Evolutionary conservation across 495 filamentous ascomycete species (phyloP).

Genomic region (Parachaetomium inaequale): DNA sequence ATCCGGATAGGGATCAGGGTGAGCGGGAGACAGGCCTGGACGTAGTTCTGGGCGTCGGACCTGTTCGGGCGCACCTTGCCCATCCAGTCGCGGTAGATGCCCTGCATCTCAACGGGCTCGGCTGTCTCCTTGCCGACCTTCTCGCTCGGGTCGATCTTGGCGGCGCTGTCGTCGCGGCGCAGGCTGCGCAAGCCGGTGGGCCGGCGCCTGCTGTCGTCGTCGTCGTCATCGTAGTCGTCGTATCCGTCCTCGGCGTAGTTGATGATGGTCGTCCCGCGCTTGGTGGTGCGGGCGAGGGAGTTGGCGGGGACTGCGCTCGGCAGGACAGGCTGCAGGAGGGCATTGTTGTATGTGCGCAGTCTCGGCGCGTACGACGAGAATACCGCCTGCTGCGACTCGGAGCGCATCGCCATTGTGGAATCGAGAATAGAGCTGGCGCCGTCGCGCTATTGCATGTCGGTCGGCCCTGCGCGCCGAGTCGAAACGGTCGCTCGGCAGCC

Average conservation of each 20-base stretch:
- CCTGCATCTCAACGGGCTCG: conserved; percentile 77
- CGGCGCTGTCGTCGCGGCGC: conserved; percentile 66
- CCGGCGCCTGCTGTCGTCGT: conserved; percentile 65
- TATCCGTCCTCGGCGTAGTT: conserved; percentile 97
- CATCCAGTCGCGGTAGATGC: conserved; percentile 95
- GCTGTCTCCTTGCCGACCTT: conserved; percentile 81
- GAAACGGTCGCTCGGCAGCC: background rate
- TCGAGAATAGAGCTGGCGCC: background rate
- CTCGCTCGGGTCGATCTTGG: conserved; percentile 57
- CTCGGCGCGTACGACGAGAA: conserved; percentile 89
- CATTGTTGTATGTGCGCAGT: conserved; percentile 86
- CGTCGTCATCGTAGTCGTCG: conserved; percentile 92
- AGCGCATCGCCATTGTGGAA: conserved; percentile 41
- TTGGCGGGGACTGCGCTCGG: conserved; percentile 60
- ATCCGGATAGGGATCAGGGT: conserved; percentile 95
- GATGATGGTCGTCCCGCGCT: conserved; percentile 91
- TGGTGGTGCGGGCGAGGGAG: conserved; percentile 79
- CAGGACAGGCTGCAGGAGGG: conserved; percentile 83
- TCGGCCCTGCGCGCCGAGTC: background rate
- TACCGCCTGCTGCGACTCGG: conserved; percentile 68
- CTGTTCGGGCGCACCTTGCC: conserved; percentile 56
- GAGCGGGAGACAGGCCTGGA: conserved; percentile 79
- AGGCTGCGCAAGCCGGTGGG: conserved; percentile 82
- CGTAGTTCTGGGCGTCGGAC: conserved; percentile 72
- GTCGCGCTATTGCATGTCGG: conserved; percentile 24